Conservation (phyloP, 2,329 filamentous ascomycete species). For the Phaeosphaeria sp. region DNA sequence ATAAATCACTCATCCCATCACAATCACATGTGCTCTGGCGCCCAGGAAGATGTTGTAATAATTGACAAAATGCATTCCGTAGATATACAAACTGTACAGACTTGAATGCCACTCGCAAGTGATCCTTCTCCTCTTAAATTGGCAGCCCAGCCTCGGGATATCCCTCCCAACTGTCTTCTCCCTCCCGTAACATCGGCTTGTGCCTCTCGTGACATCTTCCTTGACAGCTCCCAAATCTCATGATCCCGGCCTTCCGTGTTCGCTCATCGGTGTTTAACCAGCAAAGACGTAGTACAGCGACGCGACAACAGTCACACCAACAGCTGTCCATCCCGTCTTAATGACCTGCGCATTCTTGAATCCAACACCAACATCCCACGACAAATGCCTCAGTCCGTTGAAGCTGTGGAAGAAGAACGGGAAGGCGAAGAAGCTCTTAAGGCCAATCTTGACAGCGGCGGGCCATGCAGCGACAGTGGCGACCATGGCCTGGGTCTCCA, state of each 20-base stretch:
- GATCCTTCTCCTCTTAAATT: background rate
- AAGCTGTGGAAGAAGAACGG: slow-evolving; percentile 73
- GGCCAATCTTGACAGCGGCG: slow-evolving; percentile 61
- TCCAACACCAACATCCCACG: slow-evolving; percentile 70
- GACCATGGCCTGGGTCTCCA: slow-evolving; percentile 69
- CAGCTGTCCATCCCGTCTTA: slow-evolving; percentile 68
- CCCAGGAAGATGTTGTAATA: background rate
- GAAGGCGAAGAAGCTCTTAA: slow-evolving; percentile 66
- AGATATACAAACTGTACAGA: background rate
- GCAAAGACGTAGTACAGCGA: slow-evolving; percentile 42
- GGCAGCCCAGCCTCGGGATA: background rate
- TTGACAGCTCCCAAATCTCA: background rate
- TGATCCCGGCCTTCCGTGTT: background rate
- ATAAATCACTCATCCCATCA: background rate
- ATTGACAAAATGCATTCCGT: background rate
- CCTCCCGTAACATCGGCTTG: background rate
- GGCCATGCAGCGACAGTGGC: slow-evolving; percentile 70
- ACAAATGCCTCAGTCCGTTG: slow-evolving; percentile 75
- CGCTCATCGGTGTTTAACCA: slow-evolving; percentile 1
- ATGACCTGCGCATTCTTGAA: slow-evolving; percentile 71
- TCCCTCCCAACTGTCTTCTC: background rate
- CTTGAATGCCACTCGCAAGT: background rate
- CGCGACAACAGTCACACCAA: slow-evolving; percentile 61
- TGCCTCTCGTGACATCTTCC: background rate
- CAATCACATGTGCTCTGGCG: background rate